Conservation (phyloP, 148 eudicot species). For the Vaccinium macrocarpon region DNA sequence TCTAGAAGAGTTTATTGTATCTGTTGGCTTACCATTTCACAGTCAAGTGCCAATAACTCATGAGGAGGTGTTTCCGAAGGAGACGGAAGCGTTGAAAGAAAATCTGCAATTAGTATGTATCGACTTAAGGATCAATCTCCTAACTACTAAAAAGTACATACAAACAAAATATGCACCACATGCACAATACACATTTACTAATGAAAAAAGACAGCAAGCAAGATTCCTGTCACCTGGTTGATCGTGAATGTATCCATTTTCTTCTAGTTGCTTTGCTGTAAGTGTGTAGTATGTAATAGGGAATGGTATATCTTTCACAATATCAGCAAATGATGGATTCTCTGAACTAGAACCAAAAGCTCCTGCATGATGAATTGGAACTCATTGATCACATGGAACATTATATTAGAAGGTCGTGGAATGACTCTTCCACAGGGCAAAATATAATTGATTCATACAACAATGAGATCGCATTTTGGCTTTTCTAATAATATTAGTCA, state of each 20-base stretch:
- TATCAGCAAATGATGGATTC: constrained; percentile 32
- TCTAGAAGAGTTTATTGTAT: background rate
- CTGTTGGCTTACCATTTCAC: constrained; percentile 70
- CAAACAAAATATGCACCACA: background rate
- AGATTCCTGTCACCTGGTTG: constrained; percentile 51
- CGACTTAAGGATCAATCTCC: background rate
- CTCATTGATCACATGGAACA: background rate
- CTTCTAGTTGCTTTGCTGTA: constrained; percentile 72
- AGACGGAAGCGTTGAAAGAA: constrained; percentile 63
- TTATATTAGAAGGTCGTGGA: background rate
- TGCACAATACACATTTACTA: background rate
- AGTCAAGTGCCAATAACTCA: constrained; percentile 72
- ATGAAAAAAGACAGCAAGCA: background rate
- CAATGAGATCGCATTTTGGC: background rate
- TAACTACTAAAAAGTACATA: background rate
- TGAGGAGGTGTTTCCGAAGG: constrained; percentile 52
- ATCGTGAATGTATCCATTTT: constrained; percentile 70
- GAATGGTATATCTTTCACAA: constrained; percentile 61
- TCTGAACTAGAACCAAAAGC: constrained; percentile 27
- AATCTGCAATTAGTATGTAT: constrained; percentile 45
- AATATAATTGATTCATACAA: background rate
- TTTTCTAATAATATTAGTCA: background rate
- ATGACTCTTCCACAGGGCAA: background rate
- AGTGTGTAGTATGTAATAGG: constrained; percentile 82
- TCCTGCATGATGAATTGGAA: constrained; percentile 35